phyloP scores from a whole-genome alignment of 441 rosid genomes.

The Mallotus repandus region DNA sequence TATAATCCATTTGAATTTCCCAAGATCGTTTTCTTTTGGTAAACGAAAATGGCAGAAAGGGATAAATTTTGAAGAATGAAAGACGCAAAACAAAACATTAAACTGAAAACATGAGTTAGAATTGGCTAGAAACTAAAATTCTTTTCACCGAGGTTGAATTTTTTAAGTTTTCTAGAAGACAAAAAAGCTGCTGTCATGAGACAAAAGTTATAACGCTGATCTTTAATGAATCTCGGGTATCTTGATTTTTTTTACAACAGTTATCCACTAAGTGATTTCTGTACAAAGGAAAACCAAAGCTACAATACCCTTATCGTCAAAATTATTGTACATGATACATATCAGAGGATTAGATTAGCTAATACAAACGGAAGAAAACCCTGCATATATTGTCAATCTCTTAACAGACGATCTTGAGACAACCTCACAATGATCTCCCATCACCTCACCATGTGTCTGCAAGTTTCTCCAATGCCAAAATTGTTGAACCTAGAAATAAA shows the following conservation, averaged over 20 bases:
- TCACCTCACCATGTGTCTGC: background rate
- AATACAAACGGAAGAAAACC: background rate
- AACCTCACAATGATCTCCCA: background rate
- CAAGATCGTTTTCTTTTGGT: too few species aligned
- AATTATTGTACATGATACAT: slow-evolving; percentile 26
- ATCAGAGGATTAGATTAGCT: slow-evolving; percentile 27
- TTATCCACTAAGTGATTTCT: slow-evolving; percentile 20
- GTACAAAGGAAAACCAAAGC: slow-evolving; percentile 27
- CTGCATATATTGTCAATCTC: background rate
- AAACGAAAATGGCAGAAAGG: too few species aligned
- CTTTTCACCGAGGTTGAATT: too few species aligned
- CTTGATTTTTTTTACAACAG: slow-evolving; percentile 13
- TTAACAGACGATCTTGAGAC: background rate
- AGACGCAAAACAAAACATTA: too few species aligned
- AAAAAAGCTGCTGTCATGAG: background rate
- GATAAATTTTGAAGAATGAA: too few species aligned
- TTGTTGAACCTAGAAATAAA: background rate
- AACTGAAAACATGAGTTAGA: too few species aligned
- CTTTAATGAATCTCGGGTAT: background rate
- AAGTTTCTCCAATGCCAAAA: slow-evolving; percentile 11
- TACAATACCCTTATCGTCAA: slow-evolving; percentile 18
- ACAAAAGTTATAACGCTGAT: too few species aligned
- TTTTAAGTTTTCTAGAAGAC: too few species aligned
- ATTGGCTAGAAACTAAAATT: too few species aligned
- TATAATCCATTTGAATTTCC: too few species aligned